Base-by-base conservation (phyloP, 2,329 filamentous ascomycete genomes). In the Rhynchosporium secalis region DNA sequence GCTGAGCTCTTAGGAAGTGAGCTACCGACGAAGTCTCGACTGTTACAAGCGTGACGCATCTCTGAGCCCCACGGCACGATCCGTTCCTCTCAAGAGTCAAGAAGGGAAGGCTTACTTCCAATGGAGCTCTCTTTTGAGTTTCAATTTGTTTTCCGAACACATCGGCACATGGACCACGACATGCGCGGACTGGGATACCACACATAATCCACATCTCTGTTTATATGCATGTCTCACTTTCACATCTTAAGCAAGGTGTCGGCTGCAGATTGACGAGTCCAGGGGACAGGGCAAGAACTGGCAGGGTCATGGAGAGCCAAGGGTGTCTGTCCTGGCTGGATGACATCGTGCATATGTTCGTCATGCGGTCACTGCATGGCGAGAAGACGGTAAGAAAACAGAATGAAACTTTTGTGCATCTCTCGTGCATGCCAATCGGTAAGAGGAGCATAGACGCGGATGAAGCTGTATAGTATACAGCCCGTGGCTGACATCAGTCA, bases 181-280 rank as follows among this genome's bases (percentile, higher is more conserved):
- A 33, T 41, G 28, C 28, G 20, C 51, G 40, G 5, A 6, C 33
- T n/a, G 33, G 43, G 43, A 46, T 36, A 36, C 33, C 26, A 2
- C 31, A 48, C 46, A 48, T 48, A 15, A 31, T 52, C 31, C 49
- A 51, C 26, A 26, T 4, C 31, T 45, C 10, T 46, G 20, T 41
- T n/a, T 54, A 33, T 28, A 48, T 58, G 43, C 45, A 58, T 58
- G 45, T 47, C 56, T 56, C 54, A 56, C 26, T 56, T 28, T 33
- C 4, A 26, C 41, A 46, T 45, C 26, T 43, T 15, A 8, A 4
- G 26, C 12, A 43, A 8, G 40, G 54, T 13, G 29, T 33, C 45
- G 40, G 41, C 40, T 56, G 54, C 54, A 45, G 52, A 43, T 55
- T 43, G 43, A 56, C 54, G 26, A 56, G 26, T 28, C 9, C 46